Evolutionary conservation across 2,329 filamentous ascomycete genomes (phyloP).

Genomic region (Xylaria sp.): DNA sequence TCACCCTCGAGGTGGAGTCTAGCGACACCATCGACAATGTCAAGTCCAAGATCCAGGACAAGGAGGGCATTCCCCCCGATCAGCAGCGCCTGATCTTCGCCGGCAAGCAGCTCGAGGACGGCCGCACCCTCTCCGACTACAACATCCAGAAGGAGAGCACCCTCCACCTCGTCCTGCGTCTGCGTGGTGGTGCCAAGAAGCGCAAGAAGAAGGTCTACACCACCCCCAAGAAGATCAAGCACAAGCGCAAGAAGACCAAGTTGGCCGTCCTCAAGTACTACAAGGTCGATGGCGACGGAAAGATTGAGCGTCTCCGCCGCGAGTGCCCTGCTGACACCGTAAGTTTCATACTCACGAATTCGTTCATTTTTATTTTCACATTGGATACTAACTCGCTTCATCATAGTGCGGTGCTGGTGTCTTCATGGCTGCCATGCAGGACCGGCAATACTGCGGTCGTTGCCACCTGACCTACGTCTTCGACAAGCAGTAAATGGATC

Average conservation of each 20-base stretch:
- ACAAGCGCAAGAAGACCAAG: slow-evolving; percentile 99
- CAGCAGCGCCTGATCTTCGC: slow-evolving; percentile 99
- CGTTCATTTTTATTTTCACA: too few species aligned
- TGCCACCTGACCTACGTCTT: slow-evolving; percentile 78
- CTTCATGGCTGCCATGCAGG: slow-evolving; percentile 99
- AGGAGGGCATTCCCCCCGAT: slow-evolving; percentile 99
- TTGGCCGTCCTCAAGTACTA: slow-evolving; percentile 99
- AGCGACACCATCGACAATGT: slow-evolving; percentile 99
- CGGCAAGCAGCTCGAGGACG: slow-evolving; percentile 99
- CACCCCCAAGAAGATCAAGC: slow-evolving; percentile 99
- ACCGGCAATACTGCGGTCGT: slow-evolving; percentile 93
- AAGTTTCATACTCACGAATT: slow-evolving; percentile 46
- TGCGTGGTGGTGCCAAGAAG: slow-evolving; percentile 99
- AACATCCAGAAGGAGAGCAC: slow-evolving; percentile 99
- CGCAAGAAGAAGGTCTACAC: slow-evolving; percentile 99
- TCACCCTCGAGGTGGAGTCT: slow-evolving; percentile 99
- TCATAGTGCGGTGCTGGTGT: slow-evolving; percentile 99
- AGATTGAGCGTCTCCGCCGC: slow-evolving; percentile 98
- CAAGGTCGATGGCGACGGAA: slow-evolving; percentile 99
- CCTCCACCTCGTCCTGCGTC: slow-evolving; percentile 95
- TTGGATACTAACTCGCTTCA: too few species aligned
- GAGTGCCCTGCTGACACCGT: slow-evolving; percentile 94
- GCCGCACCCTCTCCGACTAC: slow-evolving; percentile 98
- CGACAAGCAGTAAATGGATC: slow-evolving; percentile 57
- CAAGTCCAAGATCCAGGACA: slow-evolving; percentile 98